Conservation (phyloP, 768 basidiomycete species). For the Russula brevipes region DNA sequence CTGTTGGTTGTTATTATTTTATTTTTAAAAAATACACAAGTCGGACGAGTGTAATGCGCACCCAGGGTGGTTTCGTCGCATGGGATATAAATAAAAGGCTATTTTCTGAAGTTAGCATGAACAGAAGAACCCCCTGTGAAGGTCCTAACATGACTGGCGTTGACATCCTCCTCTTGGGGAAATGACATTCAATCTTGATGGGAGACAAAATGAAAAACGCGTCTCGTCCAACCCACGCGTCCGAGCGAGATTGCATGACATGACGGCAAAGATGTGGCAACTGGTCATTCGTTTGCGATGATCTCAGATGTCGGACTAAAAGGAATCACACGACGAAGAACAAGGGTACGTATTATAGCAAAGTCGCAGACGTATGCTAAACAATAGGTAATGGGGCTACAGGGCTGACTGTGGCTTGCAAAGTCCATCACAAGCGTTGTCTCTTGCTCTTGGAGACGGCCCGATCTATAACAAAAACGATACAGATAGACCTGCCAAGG, state of each 20-base stretch:
- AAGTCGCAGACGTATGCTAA: background rate
- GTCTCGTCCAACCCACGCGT: background rate
- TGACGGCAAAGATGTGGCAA: too few relatives aligned
- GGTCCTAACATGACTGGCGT: slow-evolving; percentile 19
- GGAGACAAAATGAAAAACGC: background rate
- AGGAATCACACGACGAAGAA: background rate
- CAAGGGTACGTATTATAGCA: background rate
- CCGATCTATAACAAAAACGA: background rate
- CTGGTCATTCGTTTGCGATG: background rate
- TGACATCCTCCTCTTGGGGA: slow-evolving; percentile 16
- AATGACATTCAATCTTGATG: slow-evolving; percentile 5
- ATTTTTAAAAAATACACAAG: background rate
- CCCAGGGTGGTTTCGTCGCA: slow-evolving; percentile 12
- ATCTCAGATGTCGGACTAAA: background rate
- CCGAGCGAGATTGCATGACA: background rate
- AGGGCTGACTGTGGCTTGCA: background rate
- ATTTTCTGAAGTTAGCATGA: background rate
- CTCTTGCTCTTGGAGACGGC: too few relatives aligned
- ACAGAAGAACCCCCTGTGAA: background rate
- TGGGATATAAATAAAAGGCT: slow-evolving; percentile 22
- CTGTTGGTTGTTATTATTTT: background rate
- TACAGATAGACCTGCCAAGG: background rate
- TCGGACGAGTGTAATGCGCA: background rate
- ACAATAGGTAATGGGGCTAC: background rate
- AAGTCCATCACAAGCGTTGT: background rate